Evolutionary conservation across 139 green algal species (phyloP).

Genomic region (Chlorella sp.): DNA sequence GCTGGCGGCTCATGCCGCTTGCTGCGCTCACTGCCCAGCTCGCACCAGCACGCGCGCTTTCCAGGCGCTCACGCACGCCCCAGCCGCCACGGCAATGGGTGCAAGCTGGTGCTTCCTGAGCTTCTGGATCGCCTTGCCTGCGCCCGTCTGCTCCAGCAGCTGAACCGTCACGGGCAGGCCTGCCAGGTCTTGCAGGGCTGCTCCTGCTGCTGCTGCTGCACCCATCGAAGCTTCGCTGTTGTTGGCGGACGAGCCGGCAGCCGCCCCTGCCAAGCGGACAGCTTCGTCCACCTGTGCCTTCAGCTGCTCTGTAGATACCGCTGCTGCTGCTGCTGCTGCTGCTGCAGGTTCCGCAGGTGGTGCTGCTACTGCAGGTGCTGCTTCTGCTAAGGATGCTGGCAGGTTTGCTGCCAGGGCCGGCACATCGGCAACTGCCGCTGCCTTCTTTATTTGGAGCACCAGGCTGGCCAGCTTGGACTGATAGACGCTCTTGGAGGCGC

Average conservation of each 20-base stretch:
- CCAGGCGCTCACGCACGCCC: constrained; percentile 1
- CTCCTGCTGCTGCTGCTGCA: neutral
- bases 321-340: neutral
- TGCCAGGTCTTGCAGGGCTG: neutral
- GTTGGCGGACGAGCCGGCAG: neutral
- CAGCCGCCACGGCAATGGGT: neutral
- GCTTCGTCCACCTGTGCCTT: neutral
- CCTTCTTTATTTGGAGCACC: constrained; percentile 11
- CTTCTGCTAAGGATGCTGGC: neutral
- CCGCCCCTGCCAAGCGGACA: neutral
- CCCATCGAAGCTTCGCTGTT: neutral
- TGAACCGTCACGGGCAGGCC: neutral
- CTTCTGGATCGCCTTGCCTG: neutral
- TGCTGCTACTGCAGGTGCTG: neutral
- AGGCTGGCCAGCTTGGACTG: constrained; percentile 17
- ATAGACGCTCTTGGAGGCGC: constrained; percentile 1
- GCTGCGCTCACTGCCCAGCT: neutral
- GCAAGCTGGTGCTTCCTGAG: constrained; percentile 4
- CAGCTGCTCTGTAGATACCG: neutral
- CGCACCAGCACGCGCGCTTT: neutral
- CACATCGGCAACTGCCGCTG: neutral
- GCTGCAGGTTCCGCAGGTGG: neutral
- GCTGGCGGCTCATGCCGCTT: no score
- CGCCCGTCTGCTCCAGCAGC: constrained; percentile 1
- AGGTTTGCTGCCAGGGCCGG: neutral